A percentile compares a stretch with the other conserved stretches of the same genome.
Conservation (phyloP, 805 yeast species). For the Yamadazyma laniorum region DNA sequence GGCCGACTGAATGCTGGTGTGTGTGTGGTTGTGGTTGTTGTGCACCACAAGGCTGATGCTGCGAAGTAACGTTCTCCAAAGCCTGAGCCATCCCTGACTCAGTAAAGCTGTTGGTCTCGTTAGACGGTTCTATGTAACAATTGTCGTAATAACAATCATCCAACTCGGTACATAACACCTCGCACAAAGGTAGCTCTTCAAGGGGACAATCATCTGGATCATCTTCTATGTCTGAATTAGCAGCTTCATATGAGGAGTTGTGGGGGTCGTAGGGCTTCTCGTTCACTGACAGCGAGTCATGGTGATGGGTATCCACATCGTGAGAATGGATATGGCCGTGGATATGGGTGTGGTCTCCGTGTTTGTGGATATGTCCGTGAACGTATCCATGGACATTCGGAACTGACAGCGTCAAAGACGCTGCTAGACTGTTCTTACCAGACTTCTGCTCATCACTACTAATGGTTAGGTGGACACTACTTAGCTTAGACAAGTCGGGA, state of each 20-base stretch:
- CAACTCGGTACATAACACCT: slow-evolving; percentile 42
- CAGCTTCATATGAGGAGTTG: background rate
- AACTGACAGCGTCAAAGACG: slow-evolving; percentile 14
- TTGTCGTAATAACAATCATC: slow-evolving; percentile 41
- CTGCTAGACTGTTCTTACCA: background rate
- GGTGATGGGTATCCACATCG: background rate
- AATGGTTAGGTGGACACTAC: slow-evolving; percentile 5
- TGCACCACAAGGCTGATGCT: background rate
- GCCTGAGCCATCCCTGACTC: background rate
- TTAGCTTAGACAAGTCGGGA: slow-evolving; percentile 1
- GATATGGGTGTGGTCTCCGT: slow-evolving; percentile 57
- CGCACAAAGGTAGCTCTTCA: slow-evolving; percentile 34
- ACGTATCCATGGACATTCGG: slow-evolving; percentile 47
- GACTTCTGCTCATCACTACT: slow-evolving; percentile 5
- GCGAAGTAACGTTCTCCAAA: background rate
- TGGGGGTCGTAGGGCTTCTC: too few relatives aligned
- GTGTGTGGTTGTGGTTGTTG: too few relatives aligned
- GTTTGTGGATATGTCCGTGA: slow-evolving; percentile 67
- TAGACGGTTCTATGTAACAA: slow-evolving; percentile 28
- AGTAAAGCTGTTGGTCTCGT: background rate
- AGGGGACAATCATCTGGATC: slow-evolving; percentile 11
- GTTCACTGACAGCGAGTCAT: background rate
- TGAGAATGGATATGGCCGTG: slow-evolving; percentile 67
- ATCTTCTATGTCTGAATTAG: background rate
- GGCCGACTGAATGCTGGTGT: too few relatives aligned